A percentile compares a stretch with the other conserved stretches of the same genome.
Conservation (phyloP, 306 rosid species). For the Pyrus communis region DNA sequence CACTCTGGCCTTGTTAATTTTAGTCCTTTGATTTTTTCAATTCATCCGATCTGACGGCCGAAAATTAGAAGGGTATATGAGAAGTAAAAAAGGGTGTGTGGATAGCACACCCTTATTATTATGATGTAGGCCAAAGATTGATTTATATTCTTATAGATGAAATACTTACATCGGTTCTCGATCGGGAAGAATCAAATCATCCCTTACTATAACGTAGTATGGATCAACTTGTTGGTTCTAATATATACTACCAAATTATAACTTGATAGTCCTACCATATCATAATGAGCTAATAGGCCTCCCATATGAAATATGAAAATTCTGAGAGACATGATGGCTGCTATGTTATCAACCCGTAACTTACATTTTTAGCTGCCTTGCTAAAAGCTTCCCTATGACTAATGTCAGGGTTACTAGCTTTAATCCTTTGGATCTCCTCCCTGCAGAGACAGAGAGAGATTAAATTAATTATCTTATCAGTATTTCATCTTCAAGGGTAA, state of each 20-base stretch:
- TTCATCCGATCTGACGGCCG: too few species aligned
- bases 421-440: constrained; percentile 99
- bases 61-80: too few species aligned
- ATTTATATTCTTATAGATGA: neutral
- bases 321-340: neutral
- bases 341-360: constrained; percentile 8
- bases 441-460: constrained; percentile 24
- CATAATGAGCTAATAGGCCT: neutral
- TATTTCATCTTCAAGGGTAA: neutral
- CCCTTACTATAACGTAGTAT: neutral
- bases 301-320: neutral
- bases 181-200: neutral
- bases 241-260: neutral
- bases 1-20: too few species aligned
- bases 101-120: too few species aligned
- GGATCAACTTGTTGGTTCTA: neutral
- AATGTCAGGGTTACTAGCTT: constrained; percentile 85
- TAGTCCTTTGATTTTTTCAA: too few species aligned
- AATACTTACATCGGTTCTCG: neutral
- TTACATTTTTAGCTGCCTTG: constrained; percentile 94
- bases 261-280: neutral
- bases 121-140: too few species aligned
- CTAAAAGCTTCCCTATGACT: constrained; percentile 98
- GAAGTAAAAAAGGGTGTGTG: too few species aligned
- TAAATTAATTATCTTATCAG: neutral